Conservation (phyloP, 148 eudicot genomes). For the Fallopia convolvulus region DNA sequence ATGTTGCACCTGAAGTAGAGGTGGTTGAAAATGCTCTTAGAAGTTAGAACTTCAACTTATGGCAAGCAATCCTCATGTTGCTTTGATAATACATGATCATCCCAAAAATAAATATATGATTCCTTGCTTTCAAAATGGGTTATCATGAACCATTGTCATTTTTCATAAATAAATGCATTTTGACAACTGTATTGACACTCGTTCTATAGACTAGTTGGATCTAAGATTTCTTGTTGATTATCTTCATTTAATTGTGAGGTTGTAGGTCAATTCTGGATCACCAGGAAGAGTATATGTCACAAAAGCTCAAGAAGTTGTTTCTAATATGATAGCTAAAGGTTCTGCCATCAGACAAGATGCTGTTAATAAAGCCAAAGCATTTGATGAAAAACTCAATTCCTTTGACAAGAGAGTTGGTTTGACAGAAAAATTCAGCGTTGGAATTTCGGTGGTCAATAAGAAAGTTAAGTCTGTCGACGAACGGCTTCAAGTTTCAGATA, state of each 20-base stretch:
- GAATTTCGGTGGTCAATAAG: constrained; percentile 86
- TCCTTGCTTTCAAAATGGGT: neutral
- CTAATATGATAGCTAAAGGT: constrained; percentile 86
- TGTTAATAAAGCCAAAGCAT: constrained; percentile 83
- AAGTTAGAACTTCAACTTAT: neutral
- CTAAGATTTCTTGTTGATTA: neutral
- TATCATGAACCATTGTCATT: neutral
- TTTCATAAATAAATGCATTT: neutral
- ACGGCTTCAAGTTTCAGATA: constrained; percentile 90
- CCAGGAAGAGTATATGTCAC: constrained; percentile 49
- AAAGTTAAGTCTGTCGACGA: constrained; percentile 92
- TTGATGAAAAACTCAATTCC: constrained; percentile 88
- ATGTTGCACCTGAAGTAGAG: constrained; percentile 28
- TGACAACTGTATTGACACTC: neutral
- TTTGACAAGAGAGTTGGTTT: constrained; percentile 81
- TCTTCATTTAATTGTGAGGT: neutral
- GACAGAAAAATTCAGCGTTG: constrained; percentile 74
- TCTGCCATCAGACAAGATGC: constrained; percentile 88
- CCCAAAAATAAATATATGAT: neutral
- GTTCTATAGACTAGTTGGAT: neutral
- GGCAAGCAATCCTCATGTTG: neutral
- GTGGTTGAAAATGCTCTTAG: neutral
- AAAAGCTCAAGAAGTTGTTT: constrained; percentile 95
- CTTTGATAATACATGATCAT: neutral
- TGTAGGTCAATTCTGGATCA: constrained; percentile 42